phyloP scores from a whole-genome alignment of 768 basidiomycete genomes.

The Tylopilus vinaceipallidus region DNA sequence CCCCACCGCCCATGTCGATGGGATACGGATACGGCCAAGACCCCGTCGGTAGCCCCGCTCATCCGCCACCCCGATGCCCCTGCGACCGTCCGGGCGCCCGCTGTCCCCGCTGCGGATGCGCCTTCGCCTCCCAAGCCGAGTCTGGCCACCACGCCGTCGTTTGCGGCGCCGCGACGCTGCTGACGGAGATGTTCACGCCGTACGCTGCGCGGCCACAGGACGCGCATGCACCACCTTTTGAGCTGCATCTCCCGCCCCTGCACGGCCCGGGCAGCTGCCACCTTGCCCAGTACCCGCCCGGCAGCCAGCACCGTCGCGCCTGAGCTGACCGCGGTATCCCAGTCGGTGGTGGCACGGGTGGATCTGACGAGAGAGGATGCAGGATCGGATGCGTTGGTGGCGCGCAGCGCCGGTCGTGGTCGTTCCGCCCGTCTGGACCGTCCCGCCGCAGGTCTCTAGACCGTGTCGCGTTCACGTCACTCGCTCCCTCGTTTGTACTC shows the following conservation, averaged over 20 bases:
- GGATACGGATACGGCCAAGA: too few relatives aligned
- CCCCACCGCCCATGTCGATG: too few relatives aligned
- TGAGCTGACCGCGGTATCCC: background rate
- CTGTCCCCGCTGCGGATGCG: constrained; percentile 18
- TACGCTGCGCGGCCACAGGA: constrained; percentile 2
- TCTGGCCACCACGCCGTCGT: constrained; percentile 6
- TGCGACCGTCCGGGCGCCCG: too few relatives aligned
- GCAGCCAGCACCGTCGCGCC: background rate
- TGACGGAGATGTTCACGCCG: constrained; percentile 15
- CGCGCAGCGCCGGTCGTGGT: too few relatives aligned
- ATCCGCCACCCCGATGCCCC: too few relatives aligned
- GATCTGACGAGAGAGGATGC: background rate
- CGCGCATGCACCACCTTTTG: background rate
- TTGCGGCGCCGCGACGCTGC: constrained; percentile 13
- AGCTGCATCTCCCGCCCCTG: background rate
- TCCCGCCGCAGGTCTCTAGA: too few relatives aligned
- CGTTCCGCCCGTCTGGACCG: background rate
- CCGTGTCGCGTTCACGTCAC: too few relatives aligned
- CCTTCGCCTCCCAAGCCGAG: constrained; percentile 7
- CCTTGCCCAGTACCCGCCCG: background rate
- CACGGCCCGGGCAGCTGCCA: background rate
- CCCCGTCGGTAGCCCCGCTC: too few relatives aligned
- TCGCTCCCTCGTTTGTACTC: too few relatives aligned
- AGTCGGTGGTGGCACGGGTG: background rate
- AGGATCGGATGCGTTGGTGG: background rate